Conservation (phyloP, 2,329 filamentous ascomycete species). For the Celoporthe dispersa region DNA sequence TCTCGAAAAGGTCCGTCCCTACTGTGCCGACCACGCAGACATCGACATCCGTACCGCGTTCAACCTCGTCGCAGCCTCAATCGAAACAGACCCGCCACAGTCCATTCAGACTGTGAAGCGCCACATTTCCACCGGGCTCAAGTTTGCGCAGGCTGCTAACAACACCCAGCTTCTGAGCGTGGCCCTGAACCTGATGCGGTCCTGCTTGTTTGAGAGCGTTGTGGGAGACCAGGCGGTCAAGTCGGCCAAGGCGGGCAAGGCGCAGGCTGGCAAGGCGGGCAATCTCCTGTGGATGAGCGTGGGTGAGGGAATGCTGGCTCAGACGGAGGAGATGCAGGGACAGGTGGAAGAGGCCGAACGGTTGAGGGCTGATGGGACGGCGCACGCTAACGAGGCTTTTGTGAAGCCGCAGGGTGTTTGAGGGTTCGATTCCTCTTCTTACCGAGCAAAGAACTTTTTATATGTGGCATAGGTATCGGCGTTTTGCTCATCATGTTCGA, state of each 20-base stretch:
- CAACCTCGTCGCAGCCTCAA: conserved; percentile 73
- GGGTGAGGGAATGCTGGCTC: conserved; percentile 76
- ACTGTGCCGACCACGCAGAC: conserved; percentile 72
- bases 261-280: conserved; percentile 70
- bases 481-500: conserved; percentile 2
- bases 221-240: conserved; percentile 81
- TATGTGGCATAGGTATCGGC: conserved; percentile 3
- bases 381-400: conserved; percentile 29
- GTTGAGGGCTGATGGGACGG: conserved; percentile 23
- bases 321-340: conserved; percentile 75
- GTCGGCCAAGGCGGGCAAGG: conserved; percentile 70
- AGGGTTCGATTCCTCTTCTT: neutral
- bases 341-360: conserved; percentile 43
- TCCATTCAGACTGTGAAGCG: conserved; percentile 79
- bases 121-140: conserved; percentile 74
- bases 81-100: conserved; percentile 63
- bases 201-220: conserved; percentile 79
- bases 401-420: conserved; percentile 14
- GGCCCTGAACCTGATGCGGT: conserved; percentile 83
- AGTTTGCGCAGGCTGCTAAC: conserved; percentile 67
- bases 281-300: conserved; percentile 81
- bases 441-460: neutral
- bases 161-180: conserved; percentile 85
- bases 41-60: conserved; percentile 78
- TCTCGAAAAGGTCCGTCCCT: conserved; percentile 67